phyloP scores from a whole-genome alignment of 1,284 basidiomycete species.

The Naganishia liquefaciens region DNA sequence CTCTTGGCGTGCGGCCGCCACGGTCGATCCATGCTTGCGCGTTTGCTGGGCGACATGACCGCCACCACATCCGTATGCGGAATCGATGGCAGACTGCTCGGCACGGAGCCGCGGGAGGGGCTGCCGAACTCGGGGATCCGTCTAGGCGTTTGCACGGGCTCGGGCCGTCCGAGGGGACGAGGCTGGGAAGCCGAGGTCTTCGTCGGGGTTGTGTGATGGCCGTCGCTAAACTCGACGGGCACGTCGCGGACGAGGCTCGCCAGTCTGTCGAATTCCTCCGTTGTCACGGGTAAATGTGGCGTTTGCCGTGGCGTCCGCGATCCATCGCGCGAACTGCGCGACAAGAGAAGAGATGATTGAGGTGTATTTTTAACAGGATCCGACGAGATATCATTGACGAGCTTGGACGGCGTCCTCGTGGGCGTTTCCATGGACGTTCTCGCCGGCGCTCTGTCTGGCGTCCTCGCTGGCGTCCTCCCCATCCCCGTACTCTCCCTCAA shows the following conservation, averaged over 20 bases:
- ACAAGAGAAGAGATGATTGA: slow-evolving; percentile 3
- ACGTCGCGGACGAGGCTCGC: slow-evolving; percentile 1
- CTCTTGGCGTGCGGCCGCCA: not conserved
- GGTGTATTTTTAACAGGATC: not conserved
- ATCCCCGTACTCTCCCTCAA: not conserved
- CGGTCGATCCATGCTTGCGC: slow-evolving; percentile 17
- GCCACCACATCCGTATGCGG: not conserved
- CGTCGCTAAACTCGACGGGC: slow-evolving; percentile 11
- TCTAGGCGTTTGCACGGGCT: not conserved
- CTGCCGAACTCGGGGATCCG: not conserved
- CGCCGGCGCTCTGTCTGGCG: not conserved
- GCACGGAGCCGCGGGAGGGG: not conserved
- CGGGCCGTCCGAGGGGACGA: not conserved
- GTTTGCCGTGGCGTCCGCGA: slow-evolving; percentile 5
- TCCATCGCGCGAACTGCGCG: not conserved
- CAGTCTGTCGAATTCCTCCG: slow-evolving; percentile 10
- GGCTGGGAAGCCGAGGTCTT: not conserved
- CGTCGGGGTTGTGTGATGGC: slow-evolving; percentile 2
- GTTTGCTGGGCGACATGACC: slow-evolving; percentile 12
- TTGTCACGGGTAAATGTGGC: not conserved
- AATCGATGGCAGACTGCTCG: slow-evolving; percentile 13
- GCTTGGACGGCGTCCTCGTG: not conserved
- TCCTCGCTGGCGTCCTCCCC: not conserved
- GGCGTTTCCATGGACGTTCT: slow-evolving; percentile 1
- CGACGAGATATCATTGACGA: too few species aligned